phyloP scores from a whole-genome alignment of 2,329 filamentous ascomycete genomes.

The Curvularia spicifera region DNA sequence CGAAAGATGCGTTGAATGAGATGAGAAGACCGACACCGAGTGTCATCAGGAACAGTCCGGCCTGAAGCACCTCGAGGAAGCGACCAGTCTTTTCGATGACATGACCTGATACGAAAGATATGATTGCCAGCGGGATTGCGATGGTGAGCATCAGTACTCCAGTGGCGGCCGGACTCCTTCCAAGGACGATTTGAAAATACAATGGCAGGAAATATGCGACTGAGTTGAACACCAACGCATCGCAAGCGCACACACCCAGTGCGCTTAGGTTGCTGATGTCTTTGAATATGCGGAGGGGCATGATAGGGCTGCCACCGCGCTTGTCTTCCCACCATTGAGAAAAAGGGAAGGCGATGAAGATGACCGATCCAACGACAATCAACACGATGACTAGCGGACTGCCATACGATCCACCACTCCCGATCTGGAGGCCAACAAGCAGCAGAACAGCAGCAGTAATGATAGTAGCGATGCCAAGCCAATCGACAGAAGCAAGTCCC shows the following conservation, averaged over 20 bases:
- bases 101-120: slow-evolving; percentile 56
- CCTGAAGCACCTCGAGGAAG: slow-evolving; percentile 49
- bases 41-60: slow-evolving; percentile 42
- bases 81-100: slow-evolving; percentile 54
- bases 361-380: slow-evolving; percentile 56
- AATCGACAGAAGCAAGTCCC: slow-evolving; percentile 60
- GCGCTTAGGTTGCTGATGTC: slow-evolving; percentile 63
- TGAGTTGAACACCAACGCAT: slow-evolving; percentile 67
- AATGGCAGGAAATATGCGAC: slow-evolving; percentile 74
- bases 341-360: slow-evolving; percentile 60
- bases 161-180: slow-evolving; percentile 64
- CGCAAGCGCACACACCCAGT: slow-evolving; percentile 57
- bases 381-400: slow-evolving; percentile 59
- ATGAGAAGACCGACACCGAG: slow-evolving; percentile 46
- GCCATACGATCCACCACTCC: slow-evolving; percentile 57
- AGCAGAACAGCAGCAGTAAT: slow-evolving; percentile 57
- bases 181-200: slow-evolving; percentile 73
- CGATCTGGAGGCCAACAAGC: slow-evolving; percentile 61
- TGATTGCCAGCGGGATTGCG: slow-evolving; percentile 53
- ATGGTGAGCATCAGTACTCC: slow-evolving; percentile 67
- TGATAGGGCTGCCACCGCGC: slow-evolving; percentile 68
- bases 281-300: slow-evolving; percentile 71
- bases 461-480: slow-evolving; percentile 59
- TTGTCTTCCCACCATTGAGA: slow-evolving; percentile 69
- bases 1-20: slow-evolving; percentile 19